Evolutionary conservation across 2,329 filamentous ascomycete genomes (phyloP).

Genomic region (Bipolaris sorokiniana): DNA sequence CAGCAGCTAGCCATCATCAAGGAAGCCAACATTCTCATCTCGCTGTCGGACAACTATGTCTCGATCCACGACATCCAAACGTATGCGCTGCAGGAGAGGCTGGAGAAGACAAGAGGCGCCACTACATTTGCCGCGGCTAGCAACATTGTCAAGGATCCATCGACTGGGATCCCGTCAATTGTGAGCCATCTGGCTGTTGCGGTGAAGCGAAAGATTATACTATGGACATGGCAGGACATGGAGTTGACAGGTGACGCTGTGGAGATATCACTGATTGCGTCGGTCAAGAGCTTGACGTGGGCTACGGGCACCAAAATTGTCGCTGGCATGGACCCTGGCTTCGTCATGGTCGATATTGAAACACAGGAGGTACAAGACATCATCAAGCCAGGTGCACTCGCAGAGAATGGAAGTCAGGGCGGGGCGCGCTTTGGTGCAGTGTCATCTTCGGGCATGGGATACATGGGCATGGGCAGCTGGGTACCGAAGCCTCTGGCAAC

Average conservation of each 20-base stretch:
- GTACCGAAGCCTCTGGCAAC: constrained; percentile 89
- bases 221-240: constrained; percentile 97
- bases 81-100: constrained; percentile 79
- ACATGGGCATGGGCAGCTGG: constrained; percentile 92
- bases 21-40: constrained; percentile 89
- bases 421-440: constrained; percentile 81
- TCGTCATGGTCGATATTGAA: constrained; percentile 84
- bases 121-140: constrained; percentile 91
- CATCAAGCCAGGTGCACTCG: constrained; percentile 74
- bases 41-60: constrained; percentile 86
- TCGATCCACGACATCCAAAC: constrained; percentile 88
- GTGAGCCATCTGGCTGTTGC: constrained; percentile 90
- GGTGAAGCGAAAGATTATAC: constrained; percentile 84
- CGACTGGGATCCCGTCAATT: constrained; percentile 88
- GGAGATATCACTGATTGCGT: constrained; percentile 81
- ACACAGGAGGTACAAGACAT: constrained; percentile 78
- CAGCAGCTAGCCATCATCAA: constrained; percentile 96
- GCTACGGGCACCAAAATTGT: constrained; percentile 84
- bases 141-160: constrained; percentile 89
- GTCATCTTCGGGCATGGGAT: constrained; percentile 87
- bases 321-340: constrained; percentile 89
- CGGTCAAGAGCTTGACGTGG: constrained; percentile 90
- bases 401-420: constrained; percentile 68
- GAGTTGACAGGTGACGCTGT: constrained; percentile 76
- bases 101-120: constrained; percentile 85